Percentiles rank a stretch among this genome's conserved stretches.
Conservation (phyloP, 768 basidiomycete species). For the Naganishia vishniacii region DNA sequence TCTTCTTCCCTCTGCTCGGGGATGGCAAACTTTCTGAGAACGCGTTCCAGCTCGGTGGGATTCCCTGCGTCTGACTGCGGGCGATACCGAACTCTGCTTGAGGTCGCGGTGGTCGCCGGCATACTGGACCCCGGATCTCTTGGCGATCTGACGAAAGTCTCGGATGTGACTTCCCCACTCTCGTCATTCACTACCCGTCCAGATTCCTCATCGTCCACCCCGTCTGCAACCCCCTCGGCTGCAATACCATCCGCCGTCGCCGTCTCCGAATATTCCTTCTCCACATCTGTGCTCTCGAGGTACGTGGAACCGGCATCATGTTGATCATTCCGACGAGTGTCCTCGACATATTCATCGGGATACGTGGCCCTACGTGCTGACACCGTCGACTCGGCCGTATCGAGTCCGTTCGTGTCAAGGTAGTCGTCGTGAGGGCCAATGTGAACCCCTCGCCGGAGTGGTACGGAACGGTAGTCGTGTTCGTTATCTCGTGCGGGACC, state of each 20-base stretch:
- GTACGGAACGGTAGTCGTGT: neutral
- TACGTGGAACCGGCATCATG: neutral
- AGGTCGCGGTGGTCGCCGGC: too few relatives aligned
- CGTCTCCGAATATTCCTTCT: too few relatives aligned
- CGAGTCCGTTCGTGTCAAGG: neutral
- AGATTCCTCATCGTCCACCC: too few relatives aligned
- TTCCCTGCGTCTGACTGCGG: neutral
- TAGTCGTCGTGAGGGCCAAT: neutral
- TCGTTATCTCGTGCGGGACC: neutral
- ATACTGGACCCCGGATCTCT: too few relatives aligned
- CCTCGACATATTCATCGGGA: neutral
- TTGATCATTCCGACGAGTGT: neutral
- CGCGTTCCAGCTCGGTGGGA: slow-evolving; percentile 4
- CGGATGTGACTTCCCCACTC: too few relatives aligned
- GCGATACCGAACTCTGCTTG: neutral
- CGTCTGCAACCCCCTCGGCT: too few relatives aligned
- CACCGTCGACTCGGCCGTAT: neutral
- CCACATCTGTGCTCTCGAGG: neutral
- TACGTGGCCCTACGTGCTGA: neutral
- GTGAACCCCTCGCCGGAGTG: neutral
- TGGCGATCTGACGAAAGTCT: too few relatives aligned
- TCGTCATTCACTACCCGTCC: too few relatives aligned
- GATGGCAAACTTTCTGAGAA: neutral
- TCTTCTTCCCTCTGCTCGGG: neutral
- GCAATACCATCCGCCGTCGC: too few relatives aligned